Base-by-base conservation (phyloP, 192 early-diverging fungal genomes). In the Backusella sp. region DNA sequence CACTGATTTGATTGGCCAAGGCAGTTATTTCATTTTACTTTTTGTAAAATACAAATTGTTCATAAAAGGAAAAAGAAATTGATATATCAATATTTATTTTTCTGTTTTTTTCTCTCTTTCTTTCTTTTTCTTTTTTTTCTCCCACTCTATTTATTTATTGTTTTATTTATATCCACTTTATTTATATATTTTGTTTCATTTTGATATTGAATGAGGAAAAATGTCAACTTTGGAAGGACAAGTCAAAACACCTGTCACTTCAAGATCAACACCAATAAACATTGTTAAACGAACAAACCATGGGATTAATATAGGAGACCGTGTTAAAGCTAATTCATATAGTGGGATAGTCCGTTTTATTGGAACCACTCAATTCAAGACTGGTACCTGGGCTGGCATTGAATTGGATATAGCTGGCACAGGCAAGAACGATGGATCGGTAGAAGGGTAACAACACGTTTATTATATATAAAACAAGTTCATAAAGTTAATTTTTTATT, bases 371-470 rank as follows among this genome's bases (percentile, higher is more conserved):
- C 83, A 90, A 32, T 89, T 90, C 67, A 93, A 93, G 79, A 83
- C 86, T 34, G 93, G 92, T 7, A 85, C 84, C 4, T 94, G 92
- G 92, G 93, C 91, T n/a, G 93, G 93, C 21, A 84, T 94, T 68
- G 90, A 91, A 76, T 81, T 94, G 6, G 91, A 94, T 62, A 85
- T 86, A 41, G 78, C 72, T 4, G 91, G 90, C 6, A 86, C 83
- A 34, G 93, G 93, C 17, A 94, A 94, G 72, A 94, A 94, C 77
- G 86, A 91, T 35, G 93, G 93, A 30, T 85, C 82, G 11, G 91
- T 91, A 23, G 84, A 83, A 39, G 93, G 84, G 87, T 88, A 83
- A 70, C 81, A 37, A 0, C 56, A 62, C 56, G 68, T 69, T 36
- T 69, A 39, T 69, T 23, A 21, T 36, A 44, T 75, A 49, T 49